Evolutionary conservation across 1,139 yeast species (phyloP).

Genomic region (Yamadazyma triangularis): DNA sequence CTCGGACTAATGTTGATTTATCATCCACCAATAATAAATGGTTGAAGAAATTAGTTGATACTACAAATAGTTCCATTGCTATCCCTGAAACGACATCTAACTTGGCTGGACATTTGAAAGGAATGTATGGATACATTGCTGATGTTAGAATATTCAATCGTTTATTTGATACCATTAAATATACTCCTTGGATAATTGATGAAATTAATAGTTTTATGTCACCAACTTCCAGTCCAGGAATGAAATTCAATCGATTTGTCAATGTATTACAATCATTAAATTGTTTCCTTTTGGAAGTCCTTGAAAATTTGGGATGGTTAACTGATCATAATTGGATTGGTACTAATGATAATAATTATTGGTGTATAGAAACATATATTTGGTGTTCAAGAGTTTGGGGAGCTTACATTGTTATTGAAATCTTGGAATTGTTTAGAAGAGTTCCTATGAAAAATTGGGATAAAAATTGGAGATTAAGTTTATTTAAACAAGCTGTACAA

Average conservation of each 20-base stretch:
- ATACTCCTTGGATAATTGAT: conserved; percentile 47
- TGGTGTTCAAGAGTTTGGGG: conserved; percentile 61
- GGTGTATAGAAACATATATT: conserved; percentile 43
- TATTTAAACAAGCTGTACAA: conserved; percentile 42
- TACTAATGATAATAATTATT: conserved; percentile 37
- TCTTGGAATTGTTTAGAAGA: conserved; percentile 40
- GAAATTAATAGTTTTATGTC: conserved; percentile 28
- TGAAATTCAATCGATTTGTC: conserved; percentile 30
- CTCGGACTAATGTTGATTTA: conserved; percentile 15
- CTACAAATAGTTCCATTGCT: conserved; percentile 3
- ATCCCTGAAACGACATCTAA: conserved; percentile 17
- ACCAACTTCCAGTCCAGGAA: conserved; percentile 19
- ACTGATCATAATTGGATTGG: conserved; percentile 54
- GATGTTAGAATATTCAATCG: conserved; percentile 54
- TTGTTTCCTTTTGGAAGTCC: conserved; percentile 43
- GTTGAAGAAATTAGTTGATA: conserved; percentile 5
- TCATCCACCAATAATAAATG: conserved; percentile 14
- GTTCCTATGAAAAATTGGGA: conserved; percentile 37
- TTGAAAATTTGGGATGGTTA: conserved; percentile 57
- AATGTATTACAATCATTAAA: conserved; percentile 40
- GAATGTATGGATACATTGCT: conserved; percentile 43
- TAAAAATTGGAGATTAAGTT: conserved; percentile 29
- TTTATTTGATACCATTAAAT: conserved; percentile 47
- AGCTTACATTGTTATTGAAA: conserved; percentile 43
- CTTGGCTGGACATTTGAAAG: conserved; percentile 36